phyloP scores from a whole-genome alignment of 768 basidiomycete species.

The Podaxis sp. region DNA sequence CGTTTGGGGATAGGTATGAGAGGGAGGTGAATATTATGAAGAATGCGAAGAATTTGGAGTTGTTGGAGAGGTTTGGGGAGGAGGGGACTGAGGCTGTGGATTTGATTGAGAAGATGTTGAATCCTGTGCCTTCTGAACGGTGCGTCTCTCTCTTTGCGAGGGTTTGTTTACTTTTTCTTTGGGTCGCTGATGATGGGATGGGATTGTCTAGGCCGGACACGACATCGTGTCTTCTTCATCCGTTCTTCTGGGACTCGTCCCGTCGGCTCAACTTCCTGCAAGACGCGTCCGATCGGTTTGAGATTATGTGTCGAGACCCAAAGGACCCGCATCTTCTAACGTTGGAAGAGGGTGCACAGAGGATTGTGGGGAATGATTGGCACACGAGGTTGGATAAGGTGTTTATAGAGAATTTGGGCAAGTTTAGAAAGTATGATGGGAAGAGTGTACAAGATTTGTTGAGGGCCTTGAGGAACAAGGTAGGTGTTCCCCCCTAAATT shows the following conservation, averaged over 20 bases:
- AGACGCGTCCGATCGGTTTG: constrained; percentile 96
- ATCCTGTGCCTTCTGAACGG: constrained; percentile 72
- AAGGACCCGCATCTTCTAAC: constrained; percentile 69
- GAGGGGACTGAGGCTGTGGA: constrained; percentile 90
- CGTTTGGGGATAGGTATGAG: constrained; percentile 91
- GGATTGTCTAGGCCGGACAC: constrained; percentile 75
- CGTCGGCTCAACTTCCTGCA: constrained; percentile 90
- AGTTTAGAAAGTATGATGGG: constrained; percentile 96
- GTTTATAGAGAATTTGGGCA: constrained; percentile 92
- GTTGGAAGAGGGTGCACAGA: constrained; percentile 65
- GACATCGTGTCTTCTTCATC: constrained; percentile 81
- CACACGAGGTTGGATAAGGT: constrained; percentile 77
- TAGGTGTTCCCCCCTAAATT: constrained; percentile 27
- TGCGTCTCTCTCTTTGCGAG: constrained; percentile 29
- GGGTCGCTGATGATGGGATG: neutral
- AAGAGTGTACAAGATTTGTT: constrained; percentile 87
- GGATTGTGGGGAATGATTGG: constrained; percentile 91
- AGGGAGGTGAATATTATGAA: constrained; percentile 92
- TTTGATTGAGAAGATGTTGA: constrained; percentile 76
- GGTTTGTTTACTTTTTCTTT: neutral
- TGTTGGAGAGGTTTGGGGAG: constrained; percentile 80
- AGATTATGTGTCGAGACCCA: constrained; percentile 95
- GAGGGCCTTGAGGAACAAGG: constrained; percentile 93
- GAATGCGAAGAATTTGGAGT: constrained; percentile 64
- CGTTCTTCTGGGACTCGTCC: constrained; percentile 93